These are phyloP conservation scores for Zygotorulaspora mrakii DNA, from an alignment of 1,139 yeast genomes.

Conservation along the genomic window DNA sequence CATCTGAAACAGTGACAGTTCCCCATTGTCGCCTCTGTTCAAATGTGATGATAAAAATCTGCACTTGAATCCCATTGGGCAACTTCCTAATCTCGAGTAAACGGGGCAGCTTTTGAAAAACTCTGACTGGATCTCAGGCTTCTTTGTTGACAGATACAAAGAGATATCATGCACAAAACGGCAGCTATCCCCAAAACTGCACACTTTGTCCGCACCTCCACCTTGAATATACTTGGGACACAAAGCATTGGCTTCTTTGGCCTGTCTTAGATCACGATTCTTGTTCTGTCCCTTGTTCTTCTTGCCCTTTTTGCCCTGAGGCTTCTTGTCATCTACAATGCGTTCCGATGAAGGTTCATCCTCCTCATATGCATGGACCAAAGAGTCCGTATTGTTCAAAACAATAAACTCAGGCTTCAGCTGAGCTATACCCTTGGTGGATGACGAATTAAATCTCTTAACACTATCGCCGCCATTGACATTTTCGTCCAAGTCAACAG, in stretches of 20 bases:
- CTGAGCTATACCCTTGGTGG: slow-evolving; percentile 55
- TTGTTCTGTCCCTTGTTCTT: slow-evolving; percentile 84
- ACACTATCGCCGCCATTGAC: slow-evolving; percentile 2
- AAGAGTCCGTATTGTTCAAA: slow-evolving; percentile 16
- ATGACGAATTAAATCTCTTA: slow-evolving; percentile 17
- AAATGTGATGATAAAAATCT: slow-evolving; percentile 84
- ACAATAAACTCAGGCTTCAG: slow-evolving; percentile 61
- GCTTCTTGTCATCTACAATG: slow-evolving; percentile 39
- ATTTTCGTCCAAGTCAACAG: slow-evolving; percentile 4
- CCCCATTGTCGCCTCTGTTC: slow-evolving; percentile 40
- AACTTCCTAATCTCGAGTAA: slow-evolving; percentile 71
- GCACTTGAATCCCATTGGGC: slow-evolving; percentile 91
- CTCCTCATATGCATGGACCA: slow-evolving; percentile 42
- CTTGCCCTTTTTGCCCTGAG: slow-evolving; percentile 43
- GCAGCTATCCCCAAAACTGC: slow-evolving; percentile 74
- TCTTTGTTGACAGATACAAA: slow-evolving; percentile 61
- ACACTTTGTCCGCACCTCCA: slow-evolving; percentile 50
- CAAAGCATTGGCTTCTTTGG: slow-evolving; percentile 58
- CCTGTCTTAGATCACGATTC: slow-evolving; percentile 72
- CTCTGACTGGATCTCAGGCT: slow-evolving; percentile 54
- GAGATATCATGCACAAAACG: slow-evolving; percentile 71
- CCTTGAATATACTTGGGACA: slow-evolving; percentile 54
- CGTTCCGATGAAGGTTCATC: slow-evolving; percentile 46
- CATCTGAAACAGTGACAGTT: slow-evolving; percentile 45
- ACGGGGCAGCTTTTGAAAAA: slow-evolving; percentile 72